A percentile compares a stretch with the other conserved stretches of the same genome.
Evolutionary conservation across 805 yeast species (phyloP).

Genomic region (Ogataea paradorogensis): DNA sequence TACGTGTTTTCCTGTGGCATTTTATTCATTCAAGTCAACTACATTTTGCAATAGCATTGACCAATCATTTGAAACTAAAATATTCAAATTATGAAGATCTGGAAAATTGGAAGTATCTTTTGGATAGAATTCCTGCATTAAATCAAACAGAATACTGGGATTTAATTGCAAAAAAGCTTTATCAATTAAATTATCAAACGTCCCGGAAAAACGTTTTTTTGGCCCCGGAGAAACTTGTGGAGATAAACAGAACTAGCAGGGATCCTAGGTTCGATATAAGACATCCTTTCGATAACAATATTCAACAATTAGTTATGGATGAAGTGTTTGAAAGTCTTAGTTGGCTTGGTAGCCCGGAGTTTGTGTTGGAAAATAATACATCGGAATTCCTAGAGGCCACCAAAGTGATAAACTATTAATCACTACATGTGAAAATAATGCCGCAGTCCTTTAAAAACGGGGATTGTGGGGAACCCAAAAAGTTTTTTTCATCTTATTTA

Average conservation of each 20-base stretch:
- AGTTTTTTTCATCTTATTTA: background rate
- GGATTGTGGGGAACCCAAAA: slow-evolving; percentile 6
- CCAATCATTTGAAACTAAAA: slow-evolving; percentile 6
- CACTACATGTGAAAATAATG: background rate
- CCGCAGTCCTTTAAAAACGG: background rate
- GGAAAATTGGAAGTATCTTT: slow-evolving; percentile 8
- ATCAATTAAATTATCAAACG: slow-evolving; percentile 9
- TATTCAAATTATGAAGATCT: slow-evolving; percentile 11
- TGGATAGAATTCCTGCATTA: slow-evolving; percentile 1
- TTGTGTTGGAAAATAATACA: slow-evolving; percentile 8
- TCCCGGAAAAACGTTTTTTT: background rate
- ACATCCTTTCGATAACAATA: slow-evolving; percentile 13
- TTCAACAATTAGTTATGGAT: slow-evolving; percentile 12
- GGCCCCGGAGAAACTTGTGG: slow-evolving; percentile 5
- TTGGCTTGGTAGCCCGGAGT: slow-evolving; percentile 14
- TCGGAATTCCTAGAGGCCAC: slow-evolving; percentile 13
- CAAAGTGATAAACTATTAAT: slow-evolving; percentile 3
- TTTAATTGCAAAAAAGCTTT: slow-evolving; percentile 14
- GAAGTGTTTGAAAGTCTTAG: slow-evolving; percentile 12
- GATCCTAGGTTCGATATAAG: slow-evolving; percentile 12
- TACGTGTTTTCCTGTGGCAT: slow-evolving; percentile 12
- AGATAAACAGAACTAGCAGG: slow-evolving; percentile 4
- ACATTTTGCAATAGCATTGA: slow-evolving; percentile 17
- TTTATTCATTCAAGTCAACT: slow-evolving; percentile 12
- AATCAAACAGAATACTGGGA: slow-evolving; percentile 12